These are phyloP conservation scores for Pharus latifolius DNA, from an alignment of 176 grass and related monocot genomes.

Conservation along the genomic window DNA sequence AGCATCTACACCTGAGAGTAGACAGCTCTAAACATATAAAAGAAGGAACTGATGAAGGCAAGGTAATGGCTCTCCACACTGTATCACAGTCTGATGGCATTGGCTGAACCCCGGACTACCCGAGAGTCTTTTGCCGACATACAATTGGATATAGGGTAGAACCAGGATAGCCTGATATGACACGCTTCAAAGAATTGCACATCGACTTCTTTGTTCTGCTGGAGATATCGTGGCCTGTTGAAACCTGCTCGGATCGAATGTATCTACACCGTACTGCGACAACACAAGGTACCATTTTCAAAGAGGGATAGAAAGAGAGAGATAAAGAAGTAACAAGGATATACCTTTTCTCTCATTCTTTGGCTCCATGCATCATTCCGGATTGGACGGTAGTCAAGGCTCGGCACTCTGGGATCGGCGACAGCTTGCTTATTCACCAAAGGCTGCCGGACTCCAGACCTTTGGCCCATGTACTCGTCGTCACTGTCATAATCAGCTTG, in stretches of 20 bases:
- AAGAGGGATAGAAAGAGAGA: neutral
- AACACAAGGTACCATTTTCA: neutral
- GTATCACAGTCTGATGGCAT: neutral
- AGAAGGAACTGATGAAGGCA: neutral
- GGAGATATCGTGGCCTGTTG: constrained; percentile 44
- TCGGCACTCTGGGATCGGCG: constrained; percentile 48
- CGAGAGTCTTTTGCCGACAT: neutral
- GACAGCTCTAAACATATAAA: neutral
- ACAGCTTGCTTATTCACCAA: constrained; percentile 48
- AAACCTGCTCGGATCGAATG: constrained; percentile 43
- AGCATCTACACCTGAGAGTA: neutral
- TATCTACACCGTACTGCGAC: constrained; percentile 74
- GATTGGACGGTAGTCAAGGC: constrained; percentile 75
- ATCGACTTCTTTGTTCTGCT: constrained; percentile 32
- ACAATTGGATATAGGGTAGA: neutral
- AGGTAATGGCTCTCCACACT: neutral
- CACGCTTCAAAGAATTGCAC: constrained; percentile 46
- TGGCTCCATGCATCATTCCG: constrained; percentile 92
- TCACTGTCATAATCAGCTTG: constrained; percentile 69
- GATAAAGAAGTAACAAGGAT: neutral
- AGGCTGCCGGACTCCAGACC: constrained; percentile 42
- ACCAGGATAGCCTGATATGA: neutral
- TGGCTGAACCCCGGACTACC: neutral
- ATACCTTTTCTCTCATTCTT: constrained; percentile 84
- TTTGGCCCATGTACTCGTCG: constrained; percentile 52